These are phyloP conservation scores for Tetratostichococcus sp. DNA, from an alignment of 139 green algal species.

Conservation along the genomic window DNA sequence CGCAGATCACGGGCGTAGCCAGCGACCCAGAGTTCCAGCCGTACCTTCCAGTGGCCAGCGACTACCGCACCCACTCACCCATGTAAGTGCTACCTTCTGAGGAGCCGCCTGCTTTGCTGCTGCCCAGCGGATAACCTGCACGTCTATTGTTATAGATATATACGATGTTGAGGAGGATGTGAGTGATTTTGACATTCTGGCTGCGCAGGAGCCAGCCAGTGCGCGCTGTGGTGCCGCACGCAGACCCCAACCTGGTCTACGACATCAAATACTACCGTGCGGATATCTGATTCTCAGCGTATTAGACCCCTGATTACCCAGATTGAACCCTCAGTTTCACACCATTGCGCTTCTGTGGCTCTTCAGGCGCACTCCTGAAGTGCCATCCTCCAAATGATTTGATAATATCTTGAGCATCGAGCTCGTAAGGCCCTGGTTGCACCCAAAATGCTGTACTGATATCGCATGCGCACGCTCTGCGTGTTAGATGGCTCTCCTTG, in stretches of 20 bases:
- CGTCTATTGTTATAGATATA: no score
- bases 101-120: no score
- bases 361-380: no score
- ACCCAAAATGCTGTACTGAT: no score
- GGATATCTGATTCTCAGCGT: not conserved
- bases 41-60: not conserved
- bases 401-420: no score
- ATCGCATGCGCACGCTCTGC: no score
- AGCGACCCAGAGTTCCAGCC: not conserved
- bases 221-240: constrained; percentile 52
- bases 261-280: constrained; percentile 77
- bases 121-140: no score
- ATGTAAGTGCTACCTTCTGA: not conserved
- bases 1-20: not conserved
- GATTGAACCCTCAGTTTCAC: not conserved
- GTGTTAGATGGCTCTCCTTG: no score
- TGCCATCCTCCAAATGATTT: no score
- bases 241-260: constrained; percentile 53
- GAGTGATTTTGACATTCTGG: no score
- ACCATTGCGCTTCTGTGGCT: not conserved
- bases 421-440: no score
- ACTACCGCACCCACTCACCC: not conserved
- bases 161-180: no score
- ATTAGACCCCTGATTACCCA: not conserved
- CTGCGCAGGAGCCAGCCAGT: constrained; percentile 56